Conservation (phyloP, 169 alveolate species). For the Plasmodium chabaudi region DNA sequence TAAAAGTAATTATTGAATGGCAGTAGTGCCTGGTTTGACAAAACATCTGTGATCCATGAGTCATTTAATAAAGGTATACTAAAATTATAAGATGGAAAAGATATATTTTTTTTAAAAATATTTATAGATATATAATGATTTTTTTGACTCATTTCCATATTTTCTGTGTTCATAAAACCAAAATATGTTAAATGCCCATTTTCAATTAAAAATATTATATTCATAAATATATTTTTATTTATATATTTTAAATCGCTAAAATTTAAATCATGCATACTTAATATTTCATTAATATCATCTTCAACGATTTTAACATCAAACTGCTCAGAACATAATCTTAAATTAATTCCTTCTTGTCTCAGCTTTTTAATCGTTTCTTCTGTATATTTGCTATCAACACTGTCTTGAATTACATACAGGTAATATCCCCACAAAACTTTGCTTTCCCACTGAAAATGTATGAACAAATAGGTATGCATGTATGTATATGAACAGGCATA, state of each 20-base stretch:
- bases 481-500: neutral
- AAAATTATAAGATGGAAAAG: conserved; percentile 56
- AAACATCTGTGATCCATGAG: conserved; percentile 63
- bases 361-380: conserved; percentile 16
- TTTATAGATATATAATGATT: conserved; percentile 48
- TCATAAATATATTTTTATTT: conserved; percentile 31
- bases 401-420: conserved; percentile 59
- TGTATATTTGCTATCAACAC: conserved; percentile 54
- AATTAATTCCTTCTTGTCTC: conserved; percentile 35
- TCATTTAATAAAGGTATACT: conserved; percentile 59
- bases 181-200: conserved; percentile 71
- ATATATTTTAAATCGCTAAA: conserved; percentile 24
- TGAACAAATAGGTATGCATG: neutral
- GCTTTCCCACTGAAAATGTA: conserved; percentile 21
- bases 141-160: conserved; percentile 34
- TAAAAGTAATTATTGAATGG: conserved; percentile 48
- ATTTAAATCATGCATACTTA: conserved; percentile 26
- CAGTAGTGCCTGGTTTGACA: conserved; percentile 17
- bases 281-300: conserved; percentile 37
- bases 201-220: conserved; percentile 59
- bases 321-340: conserved; percentile 35
- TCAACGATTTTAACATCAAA: conserved; percentile 44
- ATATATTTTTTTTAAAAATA: conserved; percentile 23
- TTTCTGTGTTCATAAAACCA: conserved; percentile 45
- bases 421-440: conserved; percentile 64